Evolutionary conservation across 305 asterid genomes (phyloP).

Genomic region (Caryopteris hybrid): DNA sequence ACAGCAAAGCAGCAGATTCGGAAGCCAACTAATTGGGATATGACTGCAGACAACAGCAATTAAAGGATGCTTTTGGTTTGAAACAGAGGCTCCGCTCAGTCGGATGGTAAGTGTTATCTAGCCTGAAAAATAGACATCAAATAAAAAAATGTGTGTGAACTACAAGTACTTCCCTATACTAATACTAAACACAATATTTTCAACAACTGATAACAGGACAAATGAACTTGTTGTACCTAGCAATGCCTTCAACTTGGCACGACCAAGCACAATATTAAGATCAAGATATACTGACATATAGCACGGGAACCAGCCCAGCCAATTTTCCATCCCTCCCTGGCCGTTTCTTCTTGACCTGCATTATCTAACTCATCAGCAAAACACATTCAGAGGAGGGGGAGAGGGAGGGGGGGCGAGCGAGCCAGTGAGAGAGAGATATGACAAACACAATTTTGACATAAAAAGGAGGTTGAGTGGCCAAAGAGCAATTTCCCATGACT

Average conservation of each 20-base stretch:
- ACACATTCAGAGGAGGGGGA: not conserved
- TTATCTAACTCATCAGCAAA: slow-evolving; percentile 8
- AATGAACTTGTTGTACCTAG: not conserved
- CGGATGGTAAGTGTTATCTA: not conserved
- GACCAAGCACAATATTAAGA: not conserved
- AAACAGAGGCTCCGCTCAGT: not conserved
- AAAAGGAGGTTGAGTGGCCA: not conserved
- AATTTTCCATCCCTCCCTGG: slow-evolving; percentile 94
- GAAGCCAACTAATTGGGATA: not conserved
- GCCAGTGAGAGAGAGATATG: no score
- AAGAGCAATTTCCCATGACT: not conserved
- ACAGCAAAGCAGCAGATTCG: slow-evolving; percentile 4
- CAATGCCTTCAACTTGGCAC: not conserved
- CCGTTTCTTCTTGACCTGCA: slow-evolving; percentile 95
- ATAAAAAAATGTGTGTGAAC: not conserved
- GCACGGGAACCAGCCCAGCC: slow-evolving; percentile 97
- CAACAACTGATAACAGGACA: slow-evolving; percentile 6
- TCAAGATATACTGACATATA: slow-evolving; percentile 83
- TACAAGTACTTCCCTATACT: not conserved
- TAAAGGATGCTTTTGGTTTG: not conserved
- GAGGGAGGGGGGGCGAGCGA: no score
- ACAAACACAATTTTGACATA: no score
- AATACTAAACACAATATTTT: not conserved
- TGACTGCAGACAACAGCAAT: no score
- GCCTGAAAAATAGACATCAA: not conserved